A percentile compares a stretch with the other conserved stretches of the same genome.
Conservation (phyloP, 2,329 filamentous ascomycete species). For the Botrytis sinoallii region DNA sequence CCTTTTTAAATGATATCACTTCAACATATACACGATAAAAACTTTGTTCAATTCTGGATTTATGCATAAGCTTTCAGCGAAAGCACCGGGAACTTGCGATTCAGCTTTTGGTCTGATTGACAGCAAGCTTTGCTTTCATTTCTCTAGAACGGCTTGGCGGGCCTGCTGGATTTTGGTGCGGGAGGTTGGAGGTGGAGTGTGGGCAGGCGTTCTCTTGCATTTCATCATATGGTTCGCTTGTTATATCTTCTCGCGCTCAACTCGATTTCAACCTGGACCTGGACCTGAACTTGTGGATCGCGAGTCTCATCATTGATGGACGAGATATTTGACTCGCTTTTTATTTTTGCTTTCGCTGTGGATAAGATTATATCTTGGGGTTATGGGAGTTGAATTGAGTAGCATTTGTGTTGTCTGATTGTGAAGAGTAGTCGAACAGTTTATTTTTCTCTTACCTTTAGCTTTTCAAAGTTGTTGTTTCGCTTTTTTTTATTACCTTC, state of each 20-base stretch:
- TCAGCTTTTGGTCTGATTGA: slow-evolving; percentile 20
- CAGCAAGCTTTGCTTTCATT: slow-evolving; percentile 10
- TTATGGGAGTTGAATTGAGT: slow-evolving; percentile 14
- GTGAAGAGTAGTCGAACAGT: slow-evolving; percentile 10
- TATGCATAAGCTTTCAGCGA: slow-evolving; percentile 14
- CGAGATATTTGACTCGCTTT: neutral
- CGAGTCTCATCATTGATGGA: slow-evolving; percentile 4
- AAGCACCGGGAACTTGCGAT: slow-evolving; percentile 11
- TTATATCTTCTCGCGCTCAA: slow-evolving; percentile 2
- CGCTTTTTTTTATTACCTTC: slow-evolving; percentile 7
- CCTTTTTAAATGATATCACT: neutral
- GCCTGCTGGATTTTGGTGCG: slow-evolving; percentile 15
- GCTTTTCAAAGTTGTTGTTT: slow-evolving; percentile 11
- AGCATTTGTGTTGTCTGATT: slow-evolving; percentile 12
- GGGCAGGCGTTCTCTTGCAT: slow-evolving; percentile 14
- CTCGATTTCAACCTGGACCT: neutral
- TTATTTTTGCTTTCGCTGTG: slow-evolving; percentile 6
- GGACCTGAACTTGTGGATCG: neutral
- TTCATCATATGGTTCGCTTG: slow-evolving; percentile 14
- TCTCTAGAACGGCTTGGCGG: slow-evolving; percentile 18
- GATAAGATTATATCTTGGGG: slow-evolving; percentile 16
- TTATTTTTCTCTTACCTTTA: slow-evolving; percentile 8
- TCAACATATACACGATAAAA: slow-evolving; percentile 14
- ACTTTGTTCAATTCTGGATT: slow-evolving; percentile 18
- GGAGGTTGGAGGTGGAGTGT: slow-evolving; percentile 7